phyloP scores from a whole-genome alignment of 2,329 filamentous ascomycete species.

The Penicillium sp. region DNA sequence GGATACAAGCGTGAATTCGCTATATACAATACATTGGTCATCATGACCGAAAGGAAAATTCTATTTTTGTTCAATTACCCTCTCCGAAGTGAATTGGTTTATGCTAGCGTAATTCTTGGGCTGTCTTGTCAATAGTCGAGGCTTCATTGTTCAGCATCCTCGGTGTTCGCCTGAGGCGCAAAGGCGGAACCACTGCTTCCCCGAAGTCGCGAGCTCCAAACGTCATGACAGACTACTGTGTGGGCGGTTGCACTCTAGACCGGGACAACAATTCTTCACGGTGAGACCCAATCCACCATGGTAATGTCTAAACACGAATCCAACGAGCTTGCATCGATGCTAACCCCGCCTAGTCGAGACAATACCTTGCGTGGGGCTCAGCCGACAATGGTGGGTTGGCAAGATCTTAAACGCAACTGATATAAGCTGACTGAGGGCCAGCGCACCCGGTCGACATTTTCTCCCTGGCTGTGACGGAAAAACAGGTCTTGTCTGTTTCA shows the following conservation, averaged over 20 bases:
- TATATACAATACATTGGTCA: constrained; percentile 5
- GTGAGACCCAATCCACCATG: constrained; percentile 20
- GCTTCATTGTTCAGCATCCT: neutral
- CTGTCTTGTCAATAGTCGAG: neutral
- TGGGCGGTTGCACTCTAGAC: neutral
- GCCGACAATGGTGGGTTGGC: constrained; percentile 72
- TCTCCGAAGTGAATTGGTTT: neutral
- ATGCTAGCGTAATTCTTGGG: neutral
- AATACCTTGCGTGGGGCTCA: constrained; percentile 93
- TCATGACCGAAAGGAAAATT: constrained; percentile 1
- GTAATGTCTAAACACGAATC: constrained; percentile 11
- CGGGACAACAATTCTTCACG: neutral
- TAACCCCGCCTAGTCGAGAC: constrained; percentile 72
- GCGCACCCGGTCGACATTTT: constrained; percentile 86
- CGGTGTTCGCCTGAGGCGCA: constrained; percentile 7
- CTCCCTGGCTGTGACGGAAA: constrained; percentile 73
- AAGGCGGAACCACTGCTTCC: constrained; percentile 10
- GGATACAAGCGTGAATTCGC: constrained; percentile 10
- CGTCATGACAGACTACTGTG: constrained; percentile 5
- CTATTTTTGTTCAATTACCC: neutral
- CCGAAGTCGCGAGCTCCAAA: constrained; percentile 4
- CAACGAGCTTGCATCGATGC: constrained; percentile 6
- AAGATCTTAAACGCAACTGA: constrained; percentile 35
- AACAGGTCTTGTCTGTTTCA: constrained; percentile 76
- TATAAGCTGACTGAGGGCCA: constrained; percentile 37